Evolutionary conservation across 495 filamentous ascomycete species (phyloP).

Genomic region (Talaromyces liani): DNA sequence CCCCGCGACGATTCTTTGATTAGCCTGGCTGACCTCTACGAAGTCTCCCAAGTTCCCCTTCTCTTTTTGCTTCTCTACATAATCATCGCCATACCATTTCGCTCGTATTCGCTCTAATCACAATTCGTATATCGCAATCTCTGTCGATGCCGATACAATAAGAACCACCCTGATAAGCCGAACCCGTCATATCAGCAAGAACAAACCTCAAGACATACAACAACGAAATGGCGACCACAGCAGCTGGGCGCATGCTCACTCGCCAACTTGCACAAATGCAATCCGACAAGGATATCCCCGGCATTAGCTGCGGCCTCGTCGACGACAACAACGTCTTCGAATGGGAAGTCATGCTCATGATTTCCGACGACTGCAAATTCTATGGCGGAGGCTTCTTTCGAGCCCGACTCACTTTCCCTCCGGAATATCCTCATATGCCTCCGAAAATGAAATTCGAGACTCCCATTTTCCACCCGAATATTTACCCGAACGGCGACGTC

Average conservation of each 20-base stretch:
- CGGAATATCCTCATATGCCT: conserved; percentile 80
- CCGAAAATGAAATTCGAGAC: conserved; percentile 87
- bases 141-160: not conserved
- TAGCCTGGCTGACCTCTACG: not conserved
- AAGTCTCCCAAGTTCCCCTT: not conserved
- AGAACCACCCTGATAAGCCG: not conserved
- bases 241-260: conserved; percentile 67
- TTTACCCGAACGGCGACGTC: conserved; percentile 83
- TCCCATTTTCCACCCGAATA: conserved; percentile 92
- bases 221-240: conserved; percentile 40
- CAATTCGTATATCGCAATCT: not conserved
- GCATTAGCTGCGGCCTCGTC: conserved; percentile 86
- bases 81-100: too few relatives aligned
- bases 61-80: not conserved
- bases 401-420: conserved; percentile 68
- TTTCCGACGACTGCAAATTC: conserved; percentile 89
- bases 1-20: not conserved
- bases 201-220: not conserved
- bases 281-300: conserved; percentile 80
- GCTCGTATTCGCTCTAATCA: not conserved
- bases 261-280: conserved; percentile 94
- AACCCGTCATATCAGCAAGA: not conserved
- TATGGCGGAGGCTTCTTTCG: conserved; percentile 95
- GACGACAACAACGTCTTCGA: conserved; percentile 87
- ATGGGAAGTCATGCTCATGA: conserved; percentile 99